These are phyloP conservation scores for Alnus glutinosa DNA, from an alignment of 306 rosid genomes.

Conservation along the genomic window DNA sequence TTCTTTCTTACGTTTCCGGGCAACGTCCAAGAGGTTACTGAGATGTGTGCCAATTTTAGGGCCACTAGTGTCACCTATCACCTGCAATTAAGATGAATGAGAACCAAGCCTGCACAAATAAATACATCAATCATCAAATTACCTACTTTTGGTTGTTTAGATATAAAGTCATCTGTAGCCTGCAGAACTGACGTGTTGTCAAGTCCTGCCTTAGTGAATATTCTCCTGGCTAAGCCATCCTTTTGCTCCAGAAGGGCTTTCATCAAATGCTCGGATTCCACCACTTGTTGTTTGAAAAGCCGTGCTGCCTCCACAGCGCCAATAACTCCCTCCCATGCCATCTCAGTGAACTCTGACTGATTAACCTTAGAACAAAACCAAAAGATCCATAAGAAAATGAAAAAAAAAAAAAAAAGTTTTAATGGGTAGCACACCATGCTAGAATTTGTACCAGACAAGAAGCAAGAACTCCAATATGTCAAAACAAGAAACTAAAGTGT, in stretches of 20 bases:
- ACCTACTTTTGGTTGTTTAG: slow-evolving; percentile 80
- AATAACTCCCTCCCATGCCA: slow-evolving; percentile 94
- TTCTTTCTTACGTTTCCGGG: slow-evolving; percentile 66
- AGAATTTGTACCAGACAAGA: not conserved
- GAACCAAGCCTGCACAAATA: slow-evolving; percentile 19
- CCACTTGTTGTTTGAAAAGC: slow-evolving; percentile 74
- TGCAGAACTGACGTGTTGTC: slow-evolving; percentile 88
- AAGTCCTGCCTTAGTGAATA: slow-evolving; percentile 83
- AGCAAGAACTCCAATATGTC: not conserved
- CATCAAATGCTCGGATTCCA: slow-evolving; percentile 94
- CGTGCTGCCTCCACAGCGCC: slow-evolving; percentile 90
- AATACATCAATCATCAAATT: slow-evolving; percentile 5
- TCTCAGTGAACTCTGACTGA: slow-evolving; percentile 82
- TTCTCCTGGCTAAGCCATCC: slow-evolving; percentile 87
- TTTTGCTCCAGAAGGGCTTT: slow-evolving; percentile 96
- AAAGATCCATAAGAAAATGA: not conserved
- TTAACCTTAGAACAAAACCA: slow-evolving; percentile 42
- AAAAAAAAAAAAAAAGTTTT: no score
- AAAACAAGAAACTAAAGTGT: not conserved
- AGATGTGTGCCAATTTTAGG: slow-evolving; percentile 69
- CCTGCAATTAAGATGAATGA: slow-evolving; percentile 40
- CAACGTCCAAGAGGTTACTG: slow-evolving; percentile 54
- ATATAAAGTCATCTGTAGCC: slow-evolving; percentile 81
- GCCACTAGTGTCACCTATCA: slow-evolving; percentile 78
- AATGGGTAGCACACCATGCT: not conserved